A percentile compares a stretch with the other conserved stretches of the same genome.
These are phyloP conservation scores for Penicillium pulvis DNA, from an alignment of 495 filamentous ascomycete genomes.

Conservation along the genomic window DNA sequence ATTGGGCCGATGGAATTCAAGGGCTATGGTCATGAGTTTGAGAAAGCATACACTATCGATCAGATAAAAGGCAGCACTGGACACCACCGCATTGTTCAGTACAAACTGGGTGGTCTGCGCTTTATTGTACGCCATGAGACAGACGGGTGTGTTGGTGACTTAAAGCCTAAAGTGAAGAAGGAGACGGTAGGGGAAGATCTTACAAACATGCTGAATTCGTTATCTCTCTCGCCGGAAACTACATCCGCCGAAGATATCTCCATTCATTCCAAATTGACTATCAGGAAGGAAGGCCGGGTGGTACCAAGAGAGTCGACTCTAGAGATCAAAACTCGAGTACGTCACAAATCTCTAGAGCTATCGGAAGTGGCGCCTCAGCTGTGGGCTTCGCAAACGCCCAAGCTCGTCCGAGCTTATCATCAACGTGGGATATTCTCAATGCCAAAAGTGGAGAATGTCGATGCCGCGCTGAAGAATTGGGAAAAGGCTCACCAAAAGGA, in stretches of 20 bases:
- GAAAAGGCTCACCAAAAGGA: constrained; percentile 36
- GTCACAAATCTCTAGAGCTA: constrained; percentile 37
- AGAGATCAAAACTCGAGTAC: constrained; percentile 53
- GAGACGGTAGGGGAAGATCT: too few species aligned
- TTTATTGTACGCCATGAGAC: too few species aligned
- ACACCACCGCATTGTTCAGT: too few species aligned
- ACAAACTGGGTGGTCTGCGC: too few species aligned
- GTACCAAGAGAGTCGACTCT: constrained; percentile 40
- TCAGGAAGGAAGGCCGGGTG: constrained; percentile 35
- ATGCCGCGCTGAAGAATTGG: constrained; percentile 37
- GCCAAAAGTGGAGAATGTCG: constrained; percentile 39
- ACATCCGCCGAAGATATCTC: neutral
- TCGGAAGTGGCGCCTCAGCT: constrained; percentile 46
- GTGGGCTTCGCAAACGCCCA: constrained; percentile 54
- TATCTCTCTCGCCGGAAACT: too few species aligned
- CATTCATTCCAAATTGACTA: constrained; percentile 37
- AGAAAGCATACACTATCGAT: too few species aligned
- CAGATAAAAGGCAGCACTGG: too few species aligned
- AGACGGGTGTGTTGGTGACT: too few species aligned
- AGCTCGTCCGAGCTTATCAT: constrained; percentile 52
- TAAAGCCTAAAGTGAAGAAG: too few species aligned
- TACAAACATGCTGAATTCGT: too few species aligned
- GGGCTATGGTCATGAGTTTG: too few species aligned
- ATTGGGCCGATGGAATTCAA: constrained; percentile 30
- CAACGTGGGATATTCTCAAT: constrained; percentile 38